phyloP scores from a whole-genome alignment of 1,284 basidiomycete species.

The Ustilago crameri region DNA sequence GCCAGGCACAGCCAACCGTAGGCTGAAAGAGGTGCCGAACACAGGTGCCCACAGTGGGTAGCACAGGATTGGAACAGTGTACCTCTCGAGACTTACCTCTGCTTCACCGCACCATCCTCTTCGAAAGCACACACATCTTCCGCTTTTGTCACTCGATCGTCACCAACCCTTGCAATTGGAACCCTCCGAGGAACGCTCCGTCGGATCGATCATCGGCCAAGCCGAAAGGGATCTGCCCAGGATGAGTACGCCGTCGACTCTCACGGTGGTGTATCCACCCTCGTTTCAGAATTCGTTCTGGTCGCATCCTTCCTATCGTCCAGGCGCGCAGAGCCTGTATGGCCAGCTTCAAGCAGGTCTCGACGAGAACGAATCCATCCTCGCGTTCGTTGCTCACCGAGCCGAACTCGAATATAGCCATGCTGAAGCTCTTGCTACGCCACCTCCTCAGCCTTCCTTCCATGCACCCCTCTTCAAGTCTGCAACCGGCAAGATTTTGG shows the following conservation, averaged over 20 bases:
- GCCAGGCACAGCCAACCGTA: conserved; percentile 11
- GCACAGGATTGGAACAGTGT: no score
- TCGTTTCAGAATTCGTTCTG: conserved; percentile 63
- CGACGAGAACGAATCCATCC: conserved; percentile 61
- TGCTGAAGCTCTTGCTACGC: conserved; percentile 53
- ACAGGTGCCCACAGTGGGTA: no score
- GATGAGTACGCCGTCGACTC: conserved; percentile 60
- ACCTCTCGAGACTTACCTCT: no score
- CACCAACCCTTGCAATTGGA: no score
- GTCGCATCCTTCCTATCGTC: conserved; percentile 62
- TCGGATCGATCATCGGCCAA: conserved; percentile 1
- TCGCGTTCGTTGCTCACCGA: conserved; percentile 59
- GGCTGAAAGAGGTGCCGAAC: conserved; percentile 4
- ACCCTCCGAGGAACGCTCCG: background rate
- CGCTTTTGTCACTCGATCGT: no score
- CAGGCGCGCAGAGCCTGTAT: conserved; percentile 56
- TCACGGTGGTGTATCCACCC: conserved; percentile 59
- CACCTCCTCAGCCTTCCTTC: conserved; percentile 26
- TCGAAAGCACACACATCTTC: no score
- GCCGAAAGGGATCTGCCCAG: background rate
- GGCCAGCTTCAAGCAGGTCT: conserved; percentile 60
- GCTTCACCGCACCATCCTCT: no score
- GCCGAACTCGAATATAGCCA: conserved; percentile 57
- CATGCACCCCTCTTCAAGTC: conserved; percentile 52
- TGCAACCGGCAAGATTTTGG: conserved; percentile 26